These are phyloP conservation scores for Lophium mytilinum DNA, from an alignment of 495 filamentous ascomycete genomes.

Conservation along the genomic window DNA sequence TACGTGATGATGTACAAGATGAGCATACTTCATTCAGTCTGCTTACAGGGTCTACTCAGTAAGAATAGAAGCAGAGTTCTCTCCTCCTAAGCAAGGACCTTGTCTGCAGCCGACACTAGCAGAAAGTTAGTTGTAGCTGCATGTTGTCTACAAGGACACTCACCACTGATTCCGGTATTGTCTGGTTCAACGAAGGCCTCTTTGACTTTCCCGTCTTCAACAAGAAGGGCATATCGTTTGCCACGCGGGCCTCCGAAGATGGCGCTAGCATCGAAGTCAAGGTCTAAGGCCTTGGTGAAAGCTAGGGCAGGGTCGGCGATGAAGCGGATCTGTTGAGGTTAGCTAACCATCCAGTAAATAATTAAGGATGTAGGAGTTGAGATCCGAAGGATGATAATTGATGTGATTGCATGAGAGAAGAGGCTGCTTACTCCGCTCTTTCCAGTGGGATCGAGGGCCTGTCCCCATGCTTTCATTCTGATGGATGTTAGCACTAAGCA, in stretches of 20 bases:
- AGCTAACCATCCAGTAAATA: too few relatives aligned
- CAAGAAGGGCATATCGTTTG: conserved; percentile 75
- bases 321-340: conserved; percentile 60
- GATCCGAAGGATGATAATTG: background rate
- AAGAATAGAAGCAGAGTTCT: too few relatives aligned
- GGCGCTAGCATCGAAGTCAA: conserved; percentile 70
- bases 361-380: conserved; percentile 21
- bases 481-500: background rate
- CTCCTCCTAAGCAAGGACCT: conserved; percentile 3
- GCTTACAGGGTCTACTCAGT: too few relatives aligned
- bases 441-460: conserved; percentile 59
- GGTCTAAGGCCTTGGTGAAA: conserved; percentile 79
- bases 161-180: conserved; percentile 81
- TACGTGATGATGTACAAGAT: too few relatives aligned
- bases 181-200: conserved; percentile 67
- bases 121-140: background rate
- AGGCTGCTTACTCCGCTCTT: conserved; percentile 60
- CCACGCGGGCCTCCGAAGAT: conserved; percentile 80
- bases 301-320: conserved; percentile 76
- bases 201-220: conserved; percentile 37
- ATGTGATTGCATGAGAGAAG: background rate
- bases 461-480: conserved; percentile 82
- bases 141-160: conserved; percentile 15
- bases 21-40: too few relatives aligned
- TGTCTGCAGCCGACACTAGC: conserved; percentile 12